Evolutionary conservation across 2,329 filamentous ascomycete genomes (phyloP).

Genomic region (Verticillium zaregamsianum): DNA sequence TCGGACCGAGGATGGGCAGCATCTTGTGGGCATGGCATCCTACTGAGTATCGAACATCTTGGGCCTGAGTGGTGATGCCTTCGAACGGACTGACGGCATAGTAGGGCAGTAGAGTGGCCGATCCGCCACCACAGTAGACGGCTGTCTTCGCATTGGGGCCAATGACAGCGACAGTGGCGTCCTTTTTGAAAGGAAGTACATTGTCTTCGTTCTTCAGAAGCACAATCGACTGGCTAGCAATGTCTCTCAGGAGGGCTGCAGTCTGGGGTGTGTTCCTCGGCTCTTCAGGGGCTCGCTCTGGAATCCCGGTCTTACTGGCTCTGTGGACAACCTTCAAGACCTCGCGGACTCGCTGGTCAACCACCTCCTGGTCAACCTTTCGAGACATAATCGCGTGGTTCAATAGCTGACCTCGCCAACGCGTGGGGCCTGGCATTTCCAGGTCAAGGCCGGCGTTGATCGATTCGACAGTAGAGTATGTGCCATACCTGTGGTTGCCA

Average conservation of each 20-base stretch:
- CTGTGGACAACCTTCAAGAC: conserved; percentile 24
- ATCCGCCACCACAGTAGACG: conserved; percentile 25
- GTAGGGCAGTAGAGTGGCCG: conserved; percentile 23
- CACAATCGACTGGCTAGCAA: conserved; percentile 2
- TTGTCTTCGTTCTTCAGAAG: conserved; percentile 1
- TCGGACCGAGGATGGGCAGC: no score
- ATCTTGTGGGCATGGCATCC: neutral
- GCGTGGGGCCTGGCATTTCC: conserved; percentile 28
- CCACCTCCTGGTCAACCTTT: conserved; percentile 3
- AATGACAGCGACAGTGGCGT: conserved; percentile 29
- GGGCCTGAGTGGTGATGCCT: conserved; percentile 14
- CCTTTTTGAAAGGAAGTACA: neutral
- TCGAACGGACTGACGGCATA: conserved; percentile 23
- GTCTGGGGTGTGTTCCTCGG: neutral
- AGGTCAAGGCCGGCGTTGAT: conserved; percentile 24
- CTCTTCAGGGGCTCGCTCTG: neutral
- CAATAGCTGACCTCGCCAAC: neutral
- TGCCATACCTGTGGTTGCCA: conserved; percentile 17
- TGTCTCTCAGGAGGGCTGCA: neutral
- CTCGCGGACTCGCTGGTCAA: conserved; percentile 17
- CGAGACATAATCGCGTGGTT: conserved; percentile 1
- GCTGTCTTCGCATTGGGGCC: conserved; percentile 45
- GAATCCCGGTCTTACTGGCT: conserved; percentile 1
- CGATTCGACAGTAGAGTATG: conserved; percentile 17
- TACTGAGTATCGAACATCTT: conserved; percentile 7